These are phyloP conservation scores for Hondaea fermentalgiana DNA, from an alignment of 108 stramenopile genomes.

Conservation along the genomic window DNA sequence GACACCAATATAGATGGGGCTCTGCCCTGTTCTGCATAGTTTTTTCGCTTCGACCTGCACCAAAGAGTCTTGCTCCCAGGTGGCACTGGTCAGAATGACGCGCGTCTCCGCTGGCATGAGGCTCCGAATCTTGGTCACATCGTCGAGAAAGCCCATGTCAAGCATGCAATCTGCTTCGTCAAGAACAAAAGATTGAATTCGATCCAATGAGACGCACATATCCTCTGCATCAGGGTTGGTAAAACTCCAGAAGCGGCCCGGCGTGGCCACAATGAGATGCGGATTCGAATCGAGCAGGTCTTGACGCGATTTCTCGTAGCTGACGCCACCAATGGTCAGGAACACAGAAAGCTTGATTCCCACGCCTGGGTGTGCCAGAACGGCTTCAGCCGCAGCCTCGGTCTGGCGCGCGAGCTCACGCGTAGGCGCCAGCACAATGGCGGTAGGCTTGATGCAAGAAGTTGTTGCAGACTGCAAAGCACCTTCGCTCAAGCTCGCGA, in stretches of 20 bases:
- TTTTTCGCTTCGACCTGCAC: background rate
- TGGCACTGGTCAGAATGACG: constrained; percentile 89
- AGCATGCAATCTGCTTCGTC: constrained; percentile 51
- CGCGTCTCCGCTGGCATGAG: constrained; percentile 69
- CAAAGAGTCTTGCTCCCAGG: constrained; percentile 22
- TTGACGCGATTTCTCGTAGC: constrained; percentile 36
- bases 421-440: constrained; percentile 51
- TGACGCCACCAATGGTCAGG: constrained; percentile 42
- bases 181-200: constrained; percentile 27
- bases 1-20: background rate
- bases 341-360: background rate
- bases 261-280: constrained; percentile 38
- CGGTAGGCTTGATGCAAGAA: background rate
- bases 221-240: background rate
- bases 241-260: constrained; percentile 48
- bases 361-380: constrained; percentile 35
- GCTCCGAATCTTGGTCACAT: constrained; percentile 32
- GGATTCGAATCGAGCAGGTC: constrained; percentile 33
- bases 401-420: constrained; percentile 53
- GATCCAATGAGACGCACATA: constrained; percentile 9
- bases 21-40: background rate
- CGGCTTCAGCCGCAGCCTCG: constrained; percentile 30
- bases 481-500: background rate
- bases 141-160: constrained; percentile 41
- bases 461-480: too few species aligned